Conservation (phyloP, 345 rosid species). For the Acer saccharum region DNA sequence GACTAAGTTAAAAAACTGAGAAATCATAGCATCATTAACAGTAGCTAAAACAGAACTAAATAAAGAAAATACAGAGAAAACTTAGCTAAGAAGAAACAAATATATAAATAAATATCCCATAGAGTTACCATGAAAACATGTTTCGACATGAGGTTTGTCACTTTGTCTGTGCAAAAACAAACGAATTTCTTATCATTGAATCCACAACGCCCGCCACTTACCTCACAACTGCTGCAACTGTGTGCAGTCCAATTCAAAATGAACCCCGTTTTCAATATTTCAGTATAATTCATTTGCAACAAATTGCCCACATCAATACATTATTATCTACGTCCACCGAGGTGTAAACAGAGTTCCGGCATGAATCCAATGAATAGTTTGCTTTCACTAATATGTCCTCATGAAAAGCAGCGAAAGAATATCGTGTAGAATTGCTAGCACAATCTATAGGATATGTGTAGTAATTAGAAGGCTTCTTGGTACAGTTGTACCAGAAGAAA, state of each 20-base stretch:
- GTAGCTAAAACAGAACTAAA: no score
- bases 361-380: conserved; percentile 17
- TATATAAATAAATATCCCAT: no score
- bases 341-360: conserved; percentile 30
- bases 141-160: no score
- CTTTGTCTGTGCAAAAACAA: conserved; percentile 1
- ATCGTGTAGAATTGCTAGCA: conserved; percentile 22
- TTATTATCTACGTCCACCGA: conserved; percentile 7
- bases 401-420: conserved; percentile 42
- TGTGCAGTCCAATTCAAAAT: conserved; percentile 33
- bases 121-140: no score
- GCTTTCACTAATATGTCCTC: neutral
- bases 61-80: no score
- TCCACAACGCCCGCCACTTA: conserved; percentile 18
- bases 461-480: neutral
- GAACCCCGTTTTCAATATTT: conserved; percentile 53
- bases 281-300: conserved; percentile 20
- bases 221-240: conserved; percentile 18
- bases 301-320: neutral
- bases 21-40: no score
- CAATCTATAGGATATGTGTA: conserved; percentile 31
- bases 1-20: no score
- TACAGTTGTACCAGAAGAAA: conserved; percentile 52
- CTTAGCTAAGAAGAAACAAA: no score
- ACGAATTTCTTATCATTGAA: conserved; percentile 1